Percentiles rank a stretch among this genome's conserved stretches.
Evolutionary conservation across 2,329 filamentous ascomycete genomes (phyloP).

Genomic region (Zymoseptoria tritici): DNA sequence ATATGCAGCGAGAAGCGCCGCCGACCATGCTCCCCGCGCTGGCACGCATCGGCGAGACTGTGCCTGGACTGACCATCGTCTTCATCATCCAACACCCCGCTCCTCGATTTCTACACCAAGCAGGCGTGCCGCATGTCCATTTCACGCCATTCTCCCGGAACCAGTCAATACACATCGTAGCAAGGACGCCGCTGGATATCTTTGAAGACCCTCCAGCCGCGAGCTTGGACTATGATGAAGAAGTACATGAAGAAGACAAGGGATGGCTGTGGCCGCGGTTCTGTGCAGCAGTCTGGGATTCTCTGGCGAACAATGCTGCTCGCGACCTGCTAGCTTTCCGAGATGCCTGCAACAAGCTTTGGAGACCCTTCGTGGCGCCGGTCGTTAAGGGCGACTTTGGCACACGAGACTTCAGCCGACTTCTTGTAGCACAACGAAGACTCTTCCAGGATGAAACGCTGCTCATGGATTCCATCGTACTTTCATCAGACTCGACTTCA

Average conservation of each 20-base stretch:
- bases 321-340: conserved; percentile 69
- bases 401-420: conserved; percentile 73
- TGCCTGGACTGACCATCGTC: conserved; percentile 64
- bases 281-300: conserved; percentile 77
- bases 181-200: conserved; percentile 46
- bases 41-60: conserved; percentile 74
- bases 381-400: conserved; percentile 65
- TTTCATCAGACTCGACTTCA: conserved; percentile 6
- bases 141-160: conserved; percentile 78
- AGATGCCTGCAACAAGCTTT: conserved; percentile 64
- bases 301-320: conserved; percentile 70
- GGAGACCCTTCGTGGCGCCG: conserved; percentile 77
- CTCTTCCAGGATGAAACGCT: conserved; percentile 68
- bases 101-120: conserved; percentile 60
- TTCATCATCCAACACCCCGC: conserved; percentile 69
- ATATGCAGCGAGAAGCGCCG: conserved; percentile 72
- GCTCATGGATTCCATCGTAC: conserved; percentile 57
- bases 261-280: conserved; percentile 72
- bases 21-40: conserved; percentile 73
- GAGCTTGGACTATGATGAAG: conserved; percentile 41
- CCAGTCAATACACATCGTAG: conserved; percentile 71
- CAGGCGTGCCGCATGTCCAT: conserved; percentile 67
- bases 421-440: conserved; percentile 63
- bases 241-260: conserved; percentile 50
- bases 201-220: conserved; percentile 30